Base-by-base conservation (phyloP, 2,329 filamentous ascomycete species). In the Lachnum nothofagi region DNA sequence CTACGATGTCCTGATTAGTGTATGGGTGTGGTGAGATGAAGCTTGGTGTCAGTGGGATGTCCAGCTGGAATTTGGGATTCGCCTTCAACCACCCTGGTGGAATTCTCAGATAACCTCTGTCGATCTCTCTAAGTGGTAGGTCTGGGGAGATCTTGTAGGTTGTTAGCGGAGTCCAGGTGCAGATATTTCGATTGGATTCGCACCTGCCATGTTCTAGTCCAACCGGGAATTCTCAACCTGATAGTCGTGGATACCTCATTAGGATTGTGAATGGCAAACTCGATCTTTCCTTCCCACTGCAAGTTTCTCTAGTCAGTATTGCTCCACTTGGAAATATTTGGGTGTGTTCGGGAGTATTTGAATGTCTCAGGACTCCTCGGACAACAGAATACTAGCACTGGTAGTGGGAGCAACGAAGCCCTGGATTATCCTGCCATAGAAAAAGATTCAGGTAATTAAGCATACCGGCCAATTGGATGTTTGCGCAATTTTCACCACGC, bases 381-480 rank as follows among this genome's bases (percentile, higher is more conserved):
- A n/a, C n/a, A n/a, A n/a, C n/a, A n/a, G n/a, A n/a, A n/a, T n/a
- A n/a, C n/a, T n/a, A n/a, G n/a, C n/a, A n/a, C n/a, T n/a, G n/a
- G n/a, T n/a, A n/a, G n/a, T n/a, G n/a, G n/a, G n/a, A n/a, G n/a
- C n/a, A n/a, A n/a, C n/a, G n/a, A n/a, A n/a, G n/a, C n/a, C n/a
- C n/a, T n/a, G n/a, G n/a, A n/a, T n/a, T n/a, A n/a, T n/a, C n/a
- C n/a, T n/a, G n/a, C n/a, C n/a, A n/a, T n/a, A n/a, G n/a, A n/a
- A n/a, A n/a, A n/a, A n/a, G n/a, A n/a, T n/a, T n/a, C n/a, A n/a
- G n/a, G n/a, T n/a, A n/a, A n/a, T n/a, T n/a, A n/a, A n/a, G n/a
- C n/a, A n/a, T n/a, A n/a, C n/a, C n/a, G 80, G 80, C 75, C 76
- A 83, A 51, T 78, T 67, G 0, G 75, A 75, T 45, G 66, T 69